Conservation (phyloP, 257 asterid species). For the Solanum pennellii region DNA sequence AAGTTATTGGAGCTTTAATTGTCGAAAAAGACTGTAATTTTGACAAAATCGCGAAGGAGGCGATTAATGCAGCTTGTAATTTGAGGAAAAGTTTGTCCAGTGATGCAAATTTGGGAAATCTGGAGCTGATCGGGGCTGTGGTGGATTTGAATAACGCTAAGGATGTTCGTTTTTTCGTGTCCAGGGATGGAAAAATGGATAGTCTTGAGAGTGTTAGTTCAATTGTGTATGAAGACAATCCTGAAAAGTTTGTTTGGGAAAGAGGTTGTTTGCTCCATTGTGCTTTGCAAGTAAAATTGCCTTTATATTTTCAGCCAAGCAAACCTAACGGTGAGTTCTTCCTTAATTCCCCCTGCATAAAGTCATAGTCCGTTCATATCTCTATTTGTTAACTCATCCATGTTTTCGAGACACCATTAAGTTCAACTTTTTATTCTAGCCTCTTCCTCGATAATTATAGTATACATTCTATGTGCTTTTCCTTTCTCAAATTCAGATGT, state of each 20-base stretch:
- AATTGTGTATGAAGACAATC: constrained; percentile 48
- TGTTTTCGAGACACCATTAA: not conserved
- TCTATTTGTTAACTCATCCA: not conserved
- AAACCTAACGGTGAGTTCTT: constrained; percentile 40
- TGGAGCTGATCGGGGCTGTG: constrained; percentile 49
- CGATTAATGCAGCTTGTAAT: constrained; percentile 38
- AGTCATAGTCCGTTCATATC: not conserved
- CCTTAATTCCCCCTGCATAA: not conserved
- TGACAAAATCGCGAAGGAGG: constrained; percentile 31
- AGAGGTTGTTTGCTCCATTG: constrained; percentile 62
- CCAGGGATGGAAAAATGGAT: constrained; percentile 20
- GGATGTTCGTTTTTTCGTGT: constrained; percentile 50
- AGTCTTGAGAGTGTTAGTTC: constrained; percentile 30
- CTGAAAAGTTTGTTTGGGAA: constrained; percentile 66
- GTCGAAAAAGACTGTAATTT: constrained; percentile 21
- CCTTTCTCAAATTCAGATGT: not conserved
- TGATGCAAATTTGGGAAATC: constrained; percentile 4
- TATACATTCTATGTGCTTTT: not conserved
- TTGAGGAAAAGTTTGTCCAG: constrained; percentile 38
- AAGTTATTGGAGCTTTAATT: constrained; percentile 69
- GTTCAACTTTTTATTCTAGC: not conserved
- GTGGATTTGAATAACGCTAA: constrained; percentile 31
- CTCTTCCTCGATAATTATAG: not conserved
- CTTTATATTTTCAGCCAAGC: constrained; percentile 47
- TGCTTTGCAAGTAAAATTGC: constrained; percentile 58